These are phyloP conservation scores for Metschnikowia colocasiae DNA, from an alignment of 805 yeast genomes.

Conservation along the genomic window DNA sequence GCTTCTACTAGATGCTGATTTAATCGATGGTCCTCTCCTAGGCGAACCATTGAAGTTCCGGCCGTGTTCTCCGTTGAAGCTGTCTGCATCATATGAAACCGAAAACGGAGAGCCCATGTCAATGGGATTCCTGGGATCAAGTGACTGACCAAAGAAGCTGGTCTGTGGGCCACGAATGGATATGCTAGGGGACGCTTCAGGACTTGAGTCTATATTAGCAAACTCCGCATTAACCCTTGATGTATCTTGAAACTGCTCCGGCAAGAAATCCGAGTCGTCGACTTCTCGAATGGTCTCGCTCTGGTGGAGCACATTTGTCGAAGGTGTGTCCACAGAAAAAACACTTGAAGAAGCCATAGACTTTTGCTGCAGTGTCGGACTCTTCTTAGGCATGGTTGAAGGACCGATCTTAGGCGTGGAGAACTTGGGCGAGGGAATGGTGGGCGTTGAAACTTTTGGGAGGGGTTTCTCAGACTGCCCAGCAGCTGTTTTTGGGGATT, in stretches of 20 bases:
- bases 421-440: background rate
- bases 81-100: conserved; percentile 17
- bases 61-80: background rate
- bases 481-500: background rate
- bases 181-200: background rate
- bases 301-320: conserved; percentile 7
- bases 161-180: background rate
- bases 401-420: background rate
- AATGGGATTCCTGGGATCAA: conserved; percentile 6
- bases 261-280: conserved; percentile 19
- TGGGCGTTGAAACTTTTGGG: background rate
- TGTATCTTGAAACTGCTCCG: conserved; percentile 7
- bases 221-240: conserved; percentile 5
- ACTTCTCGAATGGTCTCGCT: conserved; percentile 19
- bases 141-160: conserved; percentile 13
- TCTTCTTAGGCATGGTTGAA: background rate
- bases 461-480: background rate
- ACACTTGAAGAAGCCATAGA: conserved; percentile 5
- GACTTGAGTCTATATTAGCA: background rate
- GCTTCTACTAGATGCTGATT: conserved; percentile 1
- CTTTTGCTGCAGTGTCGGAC: background rate
- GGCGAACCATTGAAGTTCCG: background rate
- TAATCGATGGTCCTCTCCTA: background rate
- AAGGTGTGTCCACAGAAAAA: conserved; percentile 10
- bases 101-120: conserved; percentile 33